Conservation (phyloP, 306 rosid genomes). For the Quercus dentata region DNA sequence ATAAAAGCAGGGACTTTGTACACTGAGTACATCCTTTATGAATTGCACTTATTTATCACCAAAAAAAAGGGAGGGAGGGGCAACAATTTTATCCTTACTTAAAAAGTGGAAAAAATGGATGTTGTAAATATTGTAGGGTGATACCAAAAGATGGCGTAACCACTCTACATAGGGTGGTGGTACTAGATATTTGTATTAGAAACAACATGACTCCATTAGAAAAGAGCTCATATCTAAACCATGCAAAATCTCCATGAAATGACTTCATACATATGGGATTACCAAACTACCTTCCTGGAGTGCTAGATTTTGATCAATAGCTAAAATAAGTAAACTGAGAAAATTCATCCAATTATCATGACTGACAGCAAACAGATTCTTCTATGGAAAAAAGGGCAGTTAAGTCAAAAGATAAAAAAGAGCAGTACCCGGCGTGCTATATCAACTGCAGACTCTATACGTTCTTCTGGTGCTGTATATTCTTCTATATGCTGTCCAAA, state of each 20-base stretch:
- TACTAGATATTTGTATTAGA: background rate
- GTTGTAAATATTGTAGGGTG: too few species aligned
- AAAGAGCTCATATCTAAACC: background rate
- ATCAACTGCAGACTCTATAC: conserved; percentile 65
- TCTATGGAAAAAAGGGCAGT: background rate
- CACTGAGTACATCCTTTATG: too few species aligned
- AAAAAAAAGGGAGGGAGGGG: too few species aligned
- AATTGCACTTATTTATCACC: too few species aligned
- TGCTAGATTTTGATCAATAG: background rate
- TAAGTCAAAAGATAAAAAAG: background rate
- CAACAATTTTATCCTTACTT: too few species aligned
- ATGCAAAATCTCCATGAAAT: background rate
- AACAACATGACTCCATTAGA: background rate
- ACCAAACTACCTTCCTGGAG: background rate
- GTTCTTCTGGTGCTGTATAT: conserved; percentile 67
- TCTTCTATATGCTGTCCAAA: conserved; percentile 61
- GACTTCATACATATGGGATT: background rate
- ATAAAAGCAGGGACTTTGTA: too few species aligned
- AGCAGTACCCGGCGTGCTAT: conserved; percentile 85
- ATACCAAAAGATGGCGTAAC: too few species aligned
- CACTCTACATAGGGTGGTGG: too few species aligned
- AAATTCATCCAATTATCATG: conserved; percentile 17
- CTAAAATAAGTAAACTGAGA: background rate
- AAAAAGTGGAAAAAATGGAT: too few species aligned
- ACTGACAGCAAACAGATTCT: conserved; percentile 5